A percentile compares a stretch with the other conserved stretches of the same genome.
These are phyloP conservation scores for Globisporangium okanoganense DNA, from an alignment of 352 stramenopile genomes.

Conservation along the genomic window DNA sequence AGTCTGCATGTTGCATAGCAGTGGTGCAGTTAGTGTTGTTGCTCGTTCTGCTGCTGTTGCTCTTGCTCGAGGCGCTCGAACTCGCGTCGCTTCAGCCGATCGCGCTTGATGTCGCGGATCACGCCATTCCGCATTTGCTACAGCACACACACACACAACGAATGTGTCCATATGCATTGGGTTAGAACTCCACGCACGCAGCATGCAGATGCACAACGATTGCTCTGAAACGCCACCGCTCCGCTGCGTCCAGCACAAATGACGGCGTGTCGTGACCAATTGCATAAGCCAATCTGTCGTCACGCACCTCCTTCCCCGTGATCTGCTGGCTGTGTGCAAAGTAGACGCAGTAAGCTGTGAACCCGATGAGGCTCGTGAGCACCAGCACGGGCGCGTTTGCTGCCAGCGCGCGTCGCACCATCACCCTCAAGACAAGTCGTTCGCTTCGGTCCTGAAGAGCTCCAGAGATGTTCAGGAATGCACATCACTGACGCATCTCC, in stretches of 20 bases:
- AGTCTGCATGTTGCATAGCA: neutral
- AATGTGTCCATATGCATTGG: neutral
- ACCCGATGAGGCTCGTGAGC: conserved; percentile 35
- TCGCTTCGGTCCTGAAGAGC: neutral
- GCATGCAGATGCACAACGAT: neutral
- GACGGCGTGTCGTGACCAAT: neutral
- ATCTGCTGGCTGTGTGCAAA: conserved; percentile 80
- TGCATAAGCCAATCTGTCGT: neutral
- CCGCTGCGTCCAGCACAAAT: neutral
- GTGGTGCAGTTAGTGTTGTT: conserved; percentile 5
- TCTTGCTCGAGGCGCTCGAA: conserved; percentile 35
- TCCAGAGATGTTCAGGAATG: no score
- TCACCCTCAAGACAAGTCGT: neutral
- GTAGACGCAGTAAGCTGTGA: conserved; percentile 57
- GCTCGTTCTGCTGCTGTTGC: conserved; percentile 23
- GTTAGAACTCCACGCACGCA: neutral
- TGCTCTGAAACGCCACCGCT: neutral
- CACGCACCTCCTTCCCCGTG: conserved; percentile 61
- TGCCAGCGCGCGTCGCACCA: conserved; percentile 15
- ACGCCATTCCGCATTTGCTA: conserved; percentile 71
- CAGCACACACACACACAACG: neutral
- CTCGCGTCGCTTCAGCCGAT: conserved; percentile 49
- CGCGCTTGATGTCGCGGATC: conserved; percentile 78
- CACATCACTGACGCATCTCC: neutral
- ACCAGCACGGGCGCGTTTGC: conserved; percentile 50